phyloP scores from a whole-genome alignment of 306 rosid species.

The Sicyos baderoa region DNA sequence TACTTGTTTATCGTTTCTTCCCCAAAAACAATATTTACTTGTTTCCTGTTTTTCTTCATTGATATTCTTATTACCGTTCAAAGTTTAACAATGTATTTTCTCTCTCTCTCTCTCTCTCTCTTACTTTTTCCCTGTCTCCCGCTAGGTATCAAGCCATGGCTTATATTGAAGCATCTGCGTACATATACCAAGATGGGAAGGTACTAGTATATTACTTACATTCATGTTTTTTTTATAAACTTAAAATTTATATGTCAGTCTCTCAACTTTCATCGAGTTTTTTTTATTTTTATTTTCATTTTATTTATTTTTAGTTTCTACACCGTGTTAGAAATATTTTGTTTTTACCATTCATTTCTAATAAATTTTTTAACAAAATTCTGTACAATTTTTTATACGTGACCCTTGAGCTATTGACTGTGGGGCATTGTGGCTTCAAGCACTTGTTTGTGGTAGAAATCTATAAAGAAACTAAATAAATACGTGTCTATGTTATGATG shows the following conservation, averaged over 20 bases:
- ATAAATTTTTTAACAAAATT: not conserved
- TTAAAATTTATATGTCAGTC: not conserved
- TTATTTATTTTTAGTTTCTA: not conserved
- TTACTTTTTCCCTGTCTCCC: slow-evolving; percentile 11
- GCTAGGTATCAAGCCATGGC: slow-evolving; percentile 97
- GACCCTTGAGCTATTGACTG: not conserved
- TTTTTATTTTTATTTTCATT: no score
- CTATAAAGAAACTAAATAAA: not conserved
- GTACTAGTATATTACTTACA: not conserved
- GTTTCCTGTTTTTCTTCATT: not conserved
- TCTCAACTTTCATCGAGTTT: not conserved
- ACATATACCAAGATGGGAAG: slow-evolving; percentile 81
- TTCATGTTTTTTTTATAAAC: no score
- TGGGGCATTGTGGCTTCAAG: not conserved
- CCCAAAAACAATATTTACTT: no score
- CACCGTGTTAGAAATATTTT: not conserved
- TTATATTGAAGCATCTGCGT: slow-evolving; percentile 93
- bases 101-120: not conserved
- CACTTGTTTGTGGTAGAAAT: not conserved
- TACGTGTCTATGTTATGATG: not conserved
- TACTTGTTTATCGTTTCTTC: no score
- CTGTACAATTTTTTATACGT: not conserved
- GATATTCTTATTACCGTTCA: not conserved
- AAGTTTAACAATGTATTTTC: not conserved
- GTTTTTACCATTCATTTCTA: not conserved